phyloP scores from a whole-genome alignment of 768 basidiomycete species.

The Phanerochaete sordida region DNA sequence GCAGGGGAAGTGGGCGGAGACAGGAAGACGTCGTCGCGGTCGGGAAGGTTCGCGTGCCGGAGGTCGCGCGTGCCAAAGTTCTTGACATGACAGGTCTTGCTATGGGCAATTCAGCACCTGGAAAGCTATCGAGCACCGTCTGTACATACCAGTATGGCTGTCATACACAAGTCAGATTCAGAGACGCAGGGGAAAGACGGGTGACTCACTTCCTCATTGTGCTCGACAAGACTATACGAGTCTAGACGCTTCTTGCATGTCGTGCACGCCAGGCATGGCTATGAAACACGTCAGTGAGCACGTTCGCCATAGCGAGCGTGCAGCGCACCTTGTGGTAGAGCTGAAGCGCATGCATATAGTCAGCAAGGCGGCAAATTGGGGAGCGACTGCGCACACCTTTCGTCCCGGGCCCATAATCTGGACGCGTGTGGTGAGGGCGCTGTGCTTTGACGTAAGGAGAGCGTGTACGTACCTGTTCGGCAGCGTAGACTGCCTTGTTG shows the following conservation, averaged over 20 bases:
- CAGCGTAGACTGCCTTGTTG: conserved; percentile 76
- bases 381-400: conserved; percentile 51
- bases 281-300: conserved; percentile 12
- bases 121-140: neutral
- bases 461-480: conserved; percentile 64
- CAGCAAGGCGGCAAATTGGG: neutral
- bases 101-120: conserved; percentile 27
- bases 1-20: conserved; percentile 26
- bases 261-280: conserved; percentile 81
- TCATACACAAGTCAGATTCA: conserved; percentile 1
- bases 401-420: conserved; percentile 86
- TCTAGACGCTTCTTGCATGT: conserved; percentile 77
- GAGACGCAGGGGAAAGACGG: neutral
- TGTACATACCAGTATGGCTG: conserved; percentile 41
- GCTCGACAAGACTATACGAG: conserved; percentile 73
- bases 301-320: neutral
- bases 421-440: conserved; percentile 7
- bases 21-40: conserved; percentile 33
- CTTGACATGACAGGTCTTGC: conserved; percentile 81
- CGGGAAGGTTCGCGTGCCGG: conserved; percentile 66
- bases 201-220: conserved; percentile 69
- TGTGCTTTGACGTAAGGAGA: neutral
- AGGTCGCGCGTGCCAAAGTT: conserved; percentile 76
- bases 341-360: conserved; percentile 32
- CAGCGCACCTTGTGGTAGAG: conserved; percentile 71